Conservation (phyloP, 2,329 filamentous ascomycete species). For the Cladosporium sp. region DNA sequence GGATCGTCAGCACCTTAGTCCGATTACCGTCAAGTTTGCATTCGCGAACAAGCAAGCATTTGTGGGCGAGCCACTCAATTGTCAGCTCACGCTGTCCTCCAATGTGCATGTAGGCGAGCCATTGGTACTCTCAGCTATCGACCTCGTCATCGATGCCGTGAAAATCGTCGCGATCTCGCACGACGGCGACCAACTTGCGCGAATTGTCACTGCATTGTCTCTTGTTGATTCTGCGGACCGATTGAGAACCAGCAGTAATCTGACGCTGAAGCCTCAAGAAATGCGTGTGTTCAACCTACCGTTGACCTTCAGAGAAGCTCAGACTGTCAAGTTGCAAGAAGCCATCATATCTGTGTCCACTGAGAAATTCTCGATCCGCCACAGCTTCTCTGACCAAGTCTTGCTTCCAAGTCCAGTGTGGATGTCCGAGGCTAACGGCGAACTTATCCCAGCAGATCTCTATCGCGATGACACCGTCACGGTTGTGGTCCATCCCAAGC, state of each 20-base stretch:
- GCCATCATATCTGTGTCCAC: slow-evolving; percentile 61
- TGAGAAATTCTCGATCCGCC: slow-evolving; percentile 63
- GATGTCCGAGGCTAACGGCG: not conserved
- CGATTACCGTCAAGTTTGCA: slow-evolving; percentile 49
- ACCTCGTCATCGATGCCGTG: slow-evolving; percentile 16
- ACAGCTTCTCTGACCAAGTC: slow-evolving; percentile 48
- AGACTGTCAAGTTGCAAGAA: slow-evolving; percentile 64
- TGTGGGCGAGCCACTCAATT: slow-evolving; percentile 55
- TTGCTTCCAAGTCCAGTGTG: not conserved
- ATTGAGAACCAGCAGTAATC: slow-evolving; percentile 43
- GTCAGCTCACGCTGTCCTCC: slow-evolving; percentile 53
- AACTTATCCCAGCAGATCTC: not conserved
- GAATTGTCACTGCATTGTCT: not conserved
- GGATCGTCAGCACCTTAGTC: slow-evolving; percentile 21
- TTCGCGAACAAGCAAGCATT: slow-evolving; percentile 54
- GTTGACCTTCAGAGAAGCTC: slow-evolving; percentile 73
- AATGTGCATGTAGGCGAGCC: slow-evolving; percentile 36
- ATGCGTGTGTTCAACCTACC: slow-evolving; percentile 54
- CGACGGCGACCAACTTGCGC: not conserved
- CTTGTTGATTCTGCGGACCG: not conserved
- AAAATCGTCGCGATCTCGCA: slow-evolving; percentile 18
- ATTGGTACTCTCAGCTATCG: slow-evolving; percentile 19
- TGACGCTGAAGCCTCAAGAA: slow-evolving; percentile 60
- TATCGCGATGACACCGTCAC: slow-evolving; percentile 47
- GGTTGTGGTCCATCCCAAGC: slow-evolving; percentile 77